Evolutionary conservation across 2,329 filamentous ascomycete species (phyloP), one percentile per base, ranked within the genome.

Genomic region (Ceratocystiopsis sp.): DNA sequence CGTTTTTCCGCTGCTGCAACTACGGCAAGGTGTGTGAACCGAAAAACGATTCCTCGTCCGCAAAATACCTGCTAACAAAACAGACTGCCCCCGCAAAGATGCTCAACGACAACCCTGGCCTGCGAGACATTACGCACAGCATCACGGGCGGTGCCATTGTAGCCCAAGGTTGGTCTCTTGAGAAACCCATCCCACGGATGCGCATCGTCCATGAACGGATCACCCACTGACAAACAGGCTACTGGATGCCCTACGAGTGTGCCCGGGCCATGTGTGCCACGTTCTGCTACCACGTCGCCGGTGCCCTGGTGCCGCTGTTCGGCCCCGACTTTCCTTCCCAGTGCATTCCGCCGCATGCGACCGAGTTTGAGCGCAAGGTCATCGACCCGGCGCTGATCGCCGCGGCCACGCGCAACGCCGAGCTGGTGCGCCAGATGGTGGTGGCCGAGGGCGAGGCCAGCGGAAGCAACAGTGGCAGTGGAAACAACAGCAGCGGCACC

Each of bases 201-300:
- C n/a, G n/a, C n/a, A n/a, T n/a, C n/a, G n/a, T n/a, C n/a, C n/a
- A n/a, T n/a, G n/a, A n/a, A n/a, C n/a, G n/a, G n/a, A n/a, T n/a
- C n/a, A n/a, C n/a, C n/a, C n/a, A 25, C 34, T 14, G 18, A 40
- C 45, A 34, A 41, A 5, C 39, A 93, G 86, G 91, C 33, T 98
- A 96, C 61, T 98, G 91, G 91, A 85, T 96, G 73, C 89, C 89
- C 2, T 96, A 79, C 54, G 65, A 75, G 35, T 93, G 86, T 51
- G 91, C 91, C 39, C 81, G 74, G 60, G 86, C 85, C 12, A 67
- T 98, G 42, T 93, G 87, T 54, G 74, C 84, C 4, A 95, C 84
- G 1, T 96, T 96, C 58, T 96, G 89, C 62, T 77, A 79, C 57
- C 65, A 73, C 34, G 93, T 98, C 48, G 79, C 89, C 14, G 79